Base-by-base conservation (phyloP, 2,329 filamentous ascomycete genomes). In the Aspergillus sp. region DNA sequence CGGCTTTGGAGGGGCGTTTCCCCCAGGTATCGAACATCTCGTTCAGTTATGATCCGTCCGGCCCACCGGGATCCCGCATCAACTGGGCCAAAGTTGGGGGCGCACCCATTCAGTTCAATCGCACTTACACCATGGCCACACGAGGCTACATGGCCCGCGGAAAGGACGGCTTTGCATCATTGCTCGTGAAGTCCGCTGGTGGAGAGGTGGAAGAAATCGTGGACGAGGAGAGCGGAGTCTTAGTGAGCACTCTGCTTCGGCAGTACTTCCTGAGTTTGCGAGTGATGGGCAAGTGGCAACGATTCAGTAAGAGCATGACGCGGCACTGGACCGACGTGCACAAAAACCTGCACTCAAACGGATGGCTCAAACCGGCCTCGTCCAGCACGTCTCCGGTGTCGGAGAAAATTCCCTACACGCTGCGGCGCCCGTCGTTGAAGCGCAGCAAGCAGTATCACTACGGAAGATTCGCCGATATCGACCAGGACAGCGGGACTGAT, bases 201-300 rank as follows among this genome's bases (percentile, higher is more conserved):
- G 92, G 92, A 16, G 78, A 84, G 3, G 90, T 88, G 1, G 87
- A 92, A 66, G 90, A 93, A 71, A 78, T 96, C 16, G 88, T 96
- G 5, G 87, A 87, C 31, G 92, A 96, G 69, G 92, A 97, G 72
- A 93, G 90, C 66, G 93, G 92, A 3, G 87, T 96, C 16, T 82
- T 96, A 57, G 91, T 96, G 67, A 92, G 90, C 52, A 91, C 90
- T 70, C 88, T 97, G 73, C 82, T 97, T 20, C 86, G 92, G 12
- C 92, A 96, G 72, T 96, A 96, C 75, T 96, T 96, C 76, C 89
- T 96, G 84, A 90, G 88, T 6, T 81, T 96, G 49, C 90, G 91
- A 57, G 89, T 93, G 1, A 78, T 96, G 26, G 90, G 91, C 18
- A 86, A 86, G 68, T 96, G 92, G 92, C 87, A 85, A 60, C 82